phyloP scores from a whole-genome alignment of 148 eudicot genomes.

The Vaccinium darrowii region DNA sequence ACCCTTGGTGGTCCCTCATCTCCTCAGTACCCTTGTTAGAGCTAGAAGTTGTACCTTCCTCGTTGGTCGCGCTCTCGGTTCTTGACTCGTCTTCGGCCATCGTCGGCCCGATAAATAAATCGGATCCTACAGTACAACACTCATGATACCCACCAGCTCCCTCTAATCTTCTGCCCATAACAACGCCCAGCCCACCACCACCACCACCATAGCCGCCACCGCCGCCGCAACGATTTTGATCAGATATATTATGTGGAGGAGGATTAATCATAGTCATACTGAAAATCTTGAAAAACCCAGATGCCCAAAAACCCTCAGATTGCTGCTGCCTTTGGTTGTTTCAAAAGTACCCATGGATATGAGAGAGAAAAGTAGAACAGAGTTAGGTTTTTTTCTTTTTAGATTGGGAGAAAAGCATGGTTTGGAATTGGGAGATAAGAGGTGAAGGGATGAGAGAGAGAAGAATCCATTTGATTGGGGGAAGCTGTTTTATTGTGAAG shows the following conservation, averaged over 20 bases:
- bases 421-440: constrained; percentile 16
- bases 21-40: constrained; percentile 7
- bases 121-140: constrained; percentile 14
- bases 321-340: background rate
- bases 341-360: constrained; percentile 17
- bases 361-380: background rate
- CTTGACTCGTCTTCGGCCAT: constrained; percentile 43
- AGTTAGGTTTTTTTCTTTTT: background rate
- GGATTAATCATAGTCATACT: constrained; percentile 50
- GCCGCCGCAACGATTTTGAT: constrained; percentile 14
- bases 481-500: constrained; percentile 3
- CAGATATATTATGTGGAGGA: constrained; percentile 29
- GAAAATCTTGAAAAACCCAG: constrained; percentile 12
- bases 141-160: constrained; percentile 18
- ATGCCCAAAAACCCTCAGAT: background rate
- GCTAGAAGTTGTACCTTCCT: constrained; percentile 24
- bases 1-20: constrained; percentile 28
- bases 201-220: constrained; percentile 16
- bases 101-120: constrained; percentile 12
- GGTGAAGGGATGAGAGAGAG: constrained; percentile 10
- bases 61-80: constrained; percentile 27
- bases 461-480: constrained; percentile 5
- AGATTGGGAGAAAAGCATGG: constrained; percentile 19
- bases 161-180: constrained; percentile 21
- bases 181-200: constrained; percentile 15